phyloP scores from a whole-genome alignment of 495 filamentous ascomycete genomes.

The Penicillium arizonense region DNA sequence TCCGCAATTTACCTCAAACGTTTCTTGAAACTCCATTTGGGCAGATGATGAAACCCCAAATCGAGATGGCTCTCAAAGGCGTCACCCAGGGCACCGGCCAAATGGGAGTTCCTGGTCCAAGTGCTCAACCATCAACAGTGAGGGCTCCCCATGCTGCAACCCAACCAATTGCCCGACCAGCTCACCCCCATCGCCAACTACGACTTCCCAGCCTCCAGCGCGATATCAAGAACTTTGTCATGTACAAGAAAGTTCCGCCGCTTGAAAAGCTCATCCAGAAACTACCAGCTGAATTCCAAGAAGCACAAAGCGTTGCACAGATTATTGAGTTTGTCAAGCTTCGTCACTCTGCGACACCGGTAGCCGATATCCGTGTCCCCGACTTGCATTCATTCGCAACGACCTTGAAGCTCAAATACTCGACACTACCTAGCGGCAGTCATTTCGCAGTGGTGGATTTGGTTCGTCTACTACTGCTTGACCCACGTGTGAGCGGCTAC shows the following conservation, averaged over 20 bases:
- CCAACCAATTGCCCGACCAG: conserved; percentile 66
- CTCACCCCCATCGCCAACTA: conserved; percentile 72
- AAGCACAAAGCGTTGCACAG: conserved; percentile 50
- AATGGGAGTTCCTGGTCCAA: conserved; percentile 13
- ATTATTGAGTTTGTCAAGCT: conserved; percentile 64
- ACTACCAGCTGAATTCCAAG: conserved; percentile 53
- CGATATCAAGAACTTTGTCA: conserved; percentile 60
- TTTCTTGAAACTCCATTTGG: conserved; percentile 91
- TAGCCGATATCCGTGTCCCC: conserved; percentile 50
- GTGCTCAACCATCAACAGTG: conserved; percentile 21
- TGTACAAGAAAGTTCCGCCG: conserved; percentile 78
- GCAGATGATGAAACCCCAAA: conserved; percentile 80
- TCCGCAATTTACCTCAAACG: conserved; percentile 80
- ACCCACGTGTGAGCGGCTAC: conserved; percentile 81
- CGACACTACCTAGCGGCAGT: conserved; percentile 39
- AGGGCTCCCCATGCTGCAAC: conserved; percentile 17
- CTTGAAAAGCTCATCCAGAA: conserved; percentile 81
- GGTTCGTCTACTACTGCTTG: conserved; percentile 70
- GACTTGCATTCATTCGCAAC: conserved; percentile 45
- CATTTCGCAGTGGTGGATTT: conserved; percentile 82
- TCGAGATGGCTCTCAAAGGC: conserved; percentile 70
- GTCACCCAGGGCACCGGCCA: conserved; percentile 57
- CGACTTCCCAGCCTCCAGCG: conserved; percentile 67
- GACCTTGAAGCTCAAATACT: conserved; percentile 29
- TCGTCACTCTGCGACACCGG: conserved; percentile 23